Percentiles rank a stretch among this genome's conserved stretches.
Evolutionary conservation across 1,284 basidiomycete species (phyloP).

Genomic region (Golubevia sp.): DNA sequence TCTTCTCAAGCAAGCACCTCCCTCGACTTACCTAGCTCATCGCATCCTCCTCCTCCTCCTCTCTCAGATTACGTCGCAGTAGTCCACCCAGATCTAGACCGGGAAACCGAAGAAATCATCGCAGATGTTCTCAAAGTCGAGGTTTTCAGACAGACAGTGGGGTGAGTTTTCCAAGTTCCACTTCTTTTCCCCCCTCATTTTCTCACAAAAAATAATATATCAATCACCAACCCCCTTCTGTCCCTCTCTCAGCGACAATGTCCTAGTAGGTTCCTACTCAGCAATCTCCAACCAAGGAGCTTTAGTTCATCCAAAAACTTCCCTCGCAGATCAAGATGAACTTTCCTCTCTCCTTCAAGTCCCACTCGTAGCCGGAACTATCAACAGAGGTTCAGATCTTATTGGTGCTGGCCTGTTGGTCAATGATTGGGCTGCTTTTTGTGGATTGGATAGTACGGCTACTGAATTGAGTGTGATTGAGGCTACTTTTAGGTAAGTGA

Average conservation of each 20-base stretch:
- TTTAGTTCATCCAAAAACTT: constrained; percentile 95
- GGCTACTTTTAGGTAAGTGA: constrained; percentile 76
- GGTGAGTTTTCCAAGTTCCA: constrained; percentile 6
- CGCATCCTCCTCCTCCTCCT: background rate
- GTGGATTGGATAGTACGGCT: constrained; percentile 85
- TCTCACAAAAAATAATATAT: background rate
- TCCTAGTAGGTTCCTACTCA: constrained; percentile 93
- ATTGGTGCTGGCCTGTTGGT: constrained; percentile 97
- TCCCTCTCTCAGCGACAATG: constrained; percentile 72
- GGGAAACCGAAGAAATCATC: constrained; percentile 99
- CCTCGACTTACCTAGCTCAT: constrained; percentile 75
- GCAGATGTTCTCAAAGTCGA: constrained; percentile 99
- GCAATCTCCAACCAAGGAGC: constrained; percentile 95
- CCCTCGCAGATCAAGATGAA: constrained; percentile 96
- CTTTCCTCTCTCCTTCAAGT: constrained; percentile 91
- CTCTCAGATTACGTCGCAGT: constrained; percentile 47
- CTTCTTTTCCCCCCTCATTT: background rate
- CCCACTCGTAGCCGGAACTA: constrained; percentile 93
- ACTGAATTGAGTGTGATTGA: constrained; percentile 98
- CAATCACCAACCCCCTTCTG: background rate
- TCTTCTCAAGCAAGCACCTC: too few relatives aligned
- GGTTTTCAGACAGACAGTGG: constrained; percentile 96
- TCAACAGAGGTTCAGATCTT: constrained; percentile 96
- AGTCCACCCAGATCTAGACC: constrained; percentile 82
- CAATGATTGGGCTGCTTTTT: constrained; percentile 97